Conservation (phyloP, 2,329 filamentous ascomycete species). For the Trichoderma gracile region DNA sequence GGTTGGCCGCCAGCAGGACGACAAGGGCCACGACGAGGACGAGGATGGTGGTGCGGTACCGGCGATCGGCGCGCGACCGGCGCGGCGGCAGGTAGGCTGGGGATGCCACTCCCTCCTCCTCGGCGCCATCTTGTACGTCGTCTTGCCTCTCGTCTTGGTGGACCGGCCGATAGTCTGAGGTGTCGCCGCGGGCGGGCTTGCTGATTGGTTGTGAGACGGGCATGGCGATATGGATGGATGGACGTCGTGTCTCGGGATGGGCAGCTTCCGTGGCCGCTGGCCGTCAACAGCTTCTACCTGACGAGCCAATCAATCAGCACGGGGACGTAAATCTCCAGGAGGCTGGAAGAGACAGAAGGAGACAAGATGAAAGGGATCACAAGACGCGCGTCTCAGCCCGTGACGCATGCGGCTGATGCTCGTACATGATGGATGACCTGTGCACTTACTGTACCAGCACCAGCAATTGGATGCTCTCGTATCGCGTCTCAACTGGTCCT, state of each 20-base stretch:
- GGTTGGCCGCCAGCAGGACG: slow-evolving; percentile 41
- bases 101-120: slow-evolving; percentile 22
- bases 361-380: slow-evolving; percentile 22
- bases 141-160: slow-evolving; percentile 36
- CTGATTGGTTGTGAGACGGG: background rate
- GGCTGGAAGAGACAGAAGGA: background rate
- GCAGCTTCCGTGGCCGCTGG: background rate
- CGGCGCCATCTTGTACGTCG: slow-evolving; percentile 27
- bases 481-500: background rate
- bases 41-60: slow-evolving; percentile 37
- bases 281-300: background rate
- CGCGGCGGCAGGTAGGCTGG: slow-evolving; percentile 24
- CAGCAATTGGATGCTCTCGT: too few relatives aligned
- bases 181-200: slow-evolving; percentile 3
- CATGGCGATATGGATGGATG: slow-evolving; percentile 5
- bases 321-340: background rate
- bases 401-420: slow-evolving; percentile 13
- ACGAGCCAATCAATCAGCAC: background rate
- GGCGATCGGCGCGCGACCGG: slow-evolving; percentile 32
- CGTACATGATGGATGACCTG: background rate
- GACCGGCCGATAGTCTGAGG: slow-evolving; percentile 38
- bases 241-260: slow-evolving; percentile 4
- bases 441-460: too few relatives aligned
- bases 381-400: slow-evolving; percentile 10
- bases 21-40: slow-evolving; percentile 40